Base-by-base conservation (phyloP, 495 filamentous ascomycete genomes). In the Immersiella caudata region DNA sequence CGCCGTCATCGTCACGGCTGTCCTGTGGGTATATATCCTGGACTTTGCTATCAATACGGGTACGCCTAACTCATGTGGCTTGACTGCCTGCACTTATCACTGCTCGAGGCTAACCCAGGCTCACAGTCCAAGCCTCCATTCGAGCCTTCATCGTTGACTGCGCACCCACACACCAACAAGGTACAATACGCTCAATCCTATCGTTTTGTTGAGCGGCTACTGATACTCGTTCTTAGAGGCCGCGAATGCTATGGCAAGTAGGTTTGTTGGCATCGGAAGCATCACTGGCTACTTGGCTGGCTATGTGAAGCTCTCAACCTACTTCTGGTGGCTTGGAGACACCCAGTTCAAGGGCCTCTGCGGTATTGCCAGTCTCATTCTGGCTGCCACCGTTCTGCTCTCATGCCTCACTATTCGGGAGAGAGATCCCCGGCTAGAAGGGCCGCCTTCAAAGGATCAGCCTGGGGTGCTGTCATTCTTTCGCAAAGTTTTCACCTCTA, bases 31-130 rank as follows among this genome's bases (percentile, higher is more conserved):
- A 67, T 97, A 93, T 77, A 82, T 93, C 27, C 83, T 97, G 33
- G 93, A 97, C 76, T 94, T 97, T 76, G 84, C 93, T 40, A 94
- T 97, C 77, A 97, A 97, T 75, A 93, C 92, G n/a, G 90, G 90
- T 92, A 83, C 69, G 85, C 16, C 16, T 6, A 46, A 18, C 9
- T 33, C 52, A 26, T 14, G 5, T 22, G 14, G 21, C 26, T 33
- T 12, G 25, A 55, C 7, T 6, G 56, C 25, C 6, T 22, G 73
- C 24, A 62, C 29, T 8, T 8, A 33, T 33, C 20, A 16, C 0
- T 11, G 0, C 0, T 6, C 11, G 12, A 46, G 2, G 36, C 66
- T 59, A 51, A 67, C 24, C 8, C 35, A 26, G 35, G 22, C 49
- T 20, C 12, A 11, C 66, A 60, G 92, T 97, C 26, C 93, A 97